Conservation (phyloP, 129 eudicot genomes). For the Flaveria brownii region DNA sequence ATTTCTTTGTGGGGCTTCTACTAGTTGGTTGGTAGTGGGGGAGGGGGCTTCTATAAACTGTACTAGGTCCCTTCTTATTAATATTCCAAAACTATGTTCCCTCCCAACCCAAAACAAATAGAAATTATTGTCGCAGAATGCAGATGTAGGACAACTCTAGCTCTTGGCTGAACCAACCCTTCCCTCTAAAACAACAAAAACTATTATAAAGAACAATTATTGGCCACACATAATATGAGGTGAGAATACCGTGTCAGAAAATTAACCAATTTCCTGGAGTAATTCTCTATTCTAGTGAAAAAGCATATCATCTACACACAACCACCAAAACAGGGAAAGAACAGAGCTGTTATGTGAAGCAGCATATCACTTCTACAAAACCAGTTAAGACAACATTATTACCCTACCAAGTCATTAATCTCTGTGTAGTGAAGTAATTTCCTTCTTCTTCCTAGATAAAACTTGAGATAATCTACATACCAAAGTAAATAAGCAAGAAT, state of each 20-base stretch:
- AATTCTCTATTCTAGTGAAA: neutral
- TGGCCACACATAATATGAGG: conserved; percentile 15
- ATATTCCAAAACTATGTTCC: conserved; percentile 23
- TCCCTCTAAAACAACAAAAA: neutral
- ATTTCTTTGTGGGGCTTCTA: conserved; percentile 20
- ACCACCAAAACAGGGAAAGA: neutral
- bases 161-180: conserved; percentile 11
- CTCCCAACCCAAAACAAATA: conserved; percentile 22
- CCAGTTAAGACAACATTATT: conserved; percentile 4
- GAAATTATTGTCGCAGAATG: conserved; percentile 4
- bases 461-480: neutral
- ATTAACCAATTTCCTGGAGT: conserved; percentile 3
- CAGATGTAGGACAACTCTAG: conserved; percentile 28
- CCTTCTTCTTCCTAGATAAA: neutral
- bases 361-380: neutral
- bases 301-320: neutral
- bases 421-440: neutral
- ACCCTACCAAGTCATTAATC: conserved; percentile 6
- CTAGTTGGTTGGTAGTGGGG: conserved; percentile 28
- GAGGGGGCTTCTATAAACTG: conserved; percentile 14
- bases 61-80: conserved; percentile 21
- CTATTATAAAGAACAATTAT: conserved; percentile 6
- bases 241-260: conserved; percentile 15
- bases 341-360: neutral
- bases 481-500: neutral